Evolutionary conservation across 805 yeast species (phyloP).

Genomic region (Saccharomycopsis schoenii): DNA sequence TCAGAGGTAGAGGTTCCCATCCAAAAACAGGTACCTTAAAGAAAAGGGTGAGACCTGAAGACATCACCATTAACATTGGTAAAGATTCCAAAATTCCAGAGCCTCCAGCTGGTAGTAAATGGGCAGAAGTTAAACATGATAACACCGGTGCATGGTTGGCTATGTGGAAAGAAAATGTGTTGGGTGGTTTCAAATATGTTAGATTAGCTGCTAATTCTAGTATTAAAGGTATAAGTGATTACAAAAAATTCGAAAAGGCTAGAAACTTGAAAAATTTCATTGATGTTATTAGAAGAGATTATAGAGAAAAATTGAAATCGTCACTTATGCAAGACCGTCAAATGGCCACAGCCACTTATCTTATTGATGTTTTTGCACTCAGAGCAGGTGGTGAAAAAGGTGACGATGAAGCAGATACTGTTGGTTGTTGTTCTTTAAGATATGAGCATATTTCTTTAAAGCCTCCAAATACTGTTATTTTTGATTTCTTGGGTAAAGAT

Average conservation of each 20-base stretch:
- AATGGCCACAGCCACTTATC: constrained; percentile 86
- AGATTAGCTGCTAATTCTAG: constrained; percentile 86
- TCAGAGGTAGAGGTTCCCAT: constrained; percentile 94
- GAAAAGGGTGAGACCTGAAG: constrained; percentile 81
- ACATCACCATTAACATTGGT: constrained; percentile 75
- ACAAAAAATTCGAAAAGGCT: constrained; percentile 88
- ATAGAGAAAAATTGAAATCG: constrained; percentile 57
- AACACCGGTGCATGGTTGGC: constrained; percentile 93
- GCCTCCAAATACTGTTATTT: constrained; percentile 78
- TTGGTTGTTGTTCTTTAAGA: constrained; percentile 91
- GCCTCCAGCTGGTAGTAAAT: constrained; percentile 78
- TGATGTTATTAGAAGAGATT: constrained; percentile 64
- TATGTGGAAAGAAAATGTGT: constrained; percentile 92
- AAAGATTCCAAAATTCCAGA: constrained; percentile 61
- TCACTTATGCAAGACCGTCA: constrained; percentile 79
- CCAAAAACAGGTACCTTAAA: constrained; percentile 92
- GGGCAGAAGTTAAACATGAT: constrained; percentile 89
- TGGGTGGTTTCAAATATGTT: constrained; percentile 77
- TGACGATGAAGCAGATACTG: constrained; percentile 97
- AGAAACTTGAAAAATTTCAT: constrained; percentile 71
- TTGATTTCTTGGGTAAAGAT: constrained; percentile 94
- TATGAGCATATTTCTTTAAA: constrained; percentile 79
- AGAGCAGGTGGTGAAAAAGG: constrained; percentile 98
- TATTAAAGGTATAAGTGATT: constrained; percentile 83
- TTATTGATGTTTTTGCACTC: constrained; percentile 85